Conservation (phyloP, 768 basidiomycete species). For the Panaeolus cyanescens region DNA sequence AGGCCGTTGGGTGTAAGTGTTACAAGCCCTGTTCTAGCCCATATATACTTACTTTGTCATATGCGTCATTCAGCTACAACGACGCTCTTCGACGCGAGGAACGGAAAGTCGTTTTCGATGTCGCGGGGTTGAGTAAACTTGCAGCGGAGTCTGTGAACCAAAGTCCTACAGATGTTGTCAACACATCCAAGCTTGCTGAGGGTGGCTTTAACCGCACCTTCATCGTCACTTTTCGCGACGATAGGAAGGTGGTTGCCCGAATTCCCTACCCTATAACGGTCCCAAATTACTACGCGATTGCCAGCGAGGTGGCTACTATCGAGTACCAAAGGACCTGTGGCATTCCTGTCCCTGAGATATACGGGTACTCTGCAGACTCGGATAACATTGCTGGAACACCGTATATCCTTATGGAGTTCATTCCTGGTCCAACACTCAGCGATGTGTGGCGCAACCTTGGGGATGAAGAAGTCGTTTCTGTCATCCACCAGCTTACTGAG, state of each 20-base stretch:
- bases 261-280: conserved; percentile 31
- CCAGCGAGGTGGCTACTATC: conserved; percentile 51
- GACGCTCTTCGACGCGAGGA: conserved; percentile 47
- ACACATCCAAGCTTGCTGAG: conserved; percentile 43
- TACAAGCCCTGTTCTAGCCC: conserved; percentile 25
- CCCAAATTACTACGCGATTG: conserved; percentile 34
- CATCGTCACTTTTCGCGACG: conserved; percentile 32
- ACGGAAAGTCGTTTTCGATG: conserved; percentile 42
- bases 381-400: conserved; percentile 42
- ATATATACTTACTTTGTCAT: conserved; percentile 29
- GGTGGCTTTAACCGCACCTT: conserved; percentile 38
- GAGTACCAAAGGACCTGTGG: conserved; percentile 36
- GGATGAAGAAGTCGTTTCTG: conserved; percentile 38
- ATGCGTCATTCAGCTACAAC: conserved; percentile 35
- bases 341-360: conserved; percentile 44
- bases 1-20: conserved; percentile 45
- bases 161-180: conserved; percentile 35
- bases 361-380: conserved; percentile 40
- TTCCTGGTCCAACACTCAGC: conserved; percentile 40
- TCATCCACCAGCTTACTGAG: conserved; percentile 45
- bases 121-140: conserved; percentile 41
- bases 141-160: conserved; percentile 43
- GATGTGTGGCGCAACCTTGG: conserved; percentile 40
- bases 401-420: conserved; percentile 49
- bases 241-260: conserved; percentile 32